Evolutionary conservation across 192 early-diverging fungal species (phyloP).

Genomic region (Gamsiella multidivaricata): DNA sequence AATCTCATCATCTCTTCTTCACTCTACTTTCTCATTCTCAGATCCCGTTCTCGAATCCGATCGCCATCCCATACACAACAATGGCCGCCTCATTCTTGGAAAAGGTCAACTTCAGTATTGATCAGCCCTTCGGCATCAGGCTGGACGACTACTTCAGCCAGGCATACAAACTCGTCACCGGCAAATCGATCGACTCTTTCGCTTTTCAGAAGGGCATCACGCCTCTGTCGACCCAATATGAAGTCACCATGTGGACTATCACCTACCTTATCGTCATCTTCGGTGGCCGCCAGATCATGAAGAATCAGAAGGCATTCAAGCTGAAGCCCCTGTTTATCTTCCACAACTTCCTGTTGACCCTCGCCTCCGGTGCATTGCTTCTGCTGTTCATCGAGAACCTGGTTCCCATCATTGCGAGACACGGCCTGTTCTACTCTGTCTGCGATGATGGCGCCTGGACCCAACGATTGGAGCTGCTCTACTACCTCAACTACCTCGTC

Average conservation of each 20-base stretch:
- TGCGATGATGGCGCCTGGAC: conserved; percentile 79
- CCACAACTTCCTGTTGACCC: conserved; percentile 84
- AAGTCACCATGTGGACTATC: conserved; percentile 61
- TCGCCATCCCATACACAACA: not conserved
- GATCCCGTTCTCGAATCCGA: not conserved
- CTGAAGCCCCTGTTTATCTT: conserved; percentile 77
- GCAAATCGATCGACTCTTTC: conserved; percentile 51
- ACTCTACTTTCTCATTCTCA: too few relatives aligned
- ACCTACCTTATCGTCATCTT: conserved; percentile 84
- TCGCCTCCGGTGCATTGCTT: conserved; percentile 75
- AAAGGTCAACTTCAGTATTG: conserved; percentile 36
- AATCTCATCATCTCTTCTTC: too few relatives aligned
- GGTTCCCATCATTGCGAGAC: conserved; percentile 70
- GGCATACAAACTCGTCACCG: conserved; percentile 49
- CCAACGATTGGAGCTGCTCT: conserved; percentile 82
- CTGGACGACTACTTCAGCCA: conserved; percentile 60
- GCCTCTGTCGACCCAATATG: conserved; percentile 54
- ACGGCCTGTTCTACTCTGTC: conserved; percentile 79
- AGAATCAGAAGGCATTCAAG: conserved; percentile 73
- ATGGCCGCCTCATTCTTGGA: conserved; percentile 27
- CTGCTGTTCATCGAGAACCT: conserved; percentile 82
- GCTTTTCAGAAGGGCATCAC: conserved; percentile 55
- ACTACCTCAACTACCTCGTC: conserved; percentile 93
- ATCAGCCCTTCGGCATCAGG: conserved; percentile 63
- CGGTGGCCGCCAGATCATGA: conserved; percentile 80